A percentile compares a stretch with the other conserved stretches of the same genome.
Conservation (phyloP, 345 rosid species). For the Durio zibethinus region DNA sequence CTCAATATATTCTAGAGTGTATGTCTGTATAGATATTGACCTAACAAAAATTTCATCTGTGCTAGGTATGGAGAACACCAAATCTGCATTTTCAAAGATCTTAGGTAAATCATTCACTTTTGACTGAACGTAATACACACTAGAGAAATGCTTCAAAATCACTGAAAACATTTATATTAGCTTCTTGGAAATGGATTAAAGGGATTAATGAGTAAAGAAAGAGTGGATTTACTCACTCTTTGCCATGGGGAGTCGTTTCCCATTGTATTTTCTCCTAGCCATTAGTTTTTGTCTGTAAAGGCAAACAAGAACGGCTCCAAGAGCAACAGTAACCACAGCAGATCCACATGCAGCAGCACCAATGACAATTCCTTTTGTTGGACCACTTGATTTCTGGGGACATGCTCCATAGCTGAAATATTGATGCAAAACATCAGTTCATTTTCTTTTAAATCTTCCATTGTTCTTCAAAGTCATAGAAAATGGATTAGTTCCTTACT, state of each 20-base stretch:
- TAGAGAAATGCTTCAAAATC: not conserved
- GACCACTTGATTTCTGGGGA: slow-evolving; percentile 9
- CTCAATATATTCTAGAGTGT: slow-evolving; percentile 43
- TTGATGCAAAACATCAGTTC: slow-evolving; percentile 14
- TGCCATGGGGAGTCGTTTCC: slow-evolving; percentile 26
- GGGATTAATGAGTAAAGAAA: not conserved
- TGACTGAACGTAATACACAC: not conserved
- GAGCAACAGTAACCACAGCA: slow-evolving; percentile 27
- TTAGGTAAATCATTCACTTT: not conserved
- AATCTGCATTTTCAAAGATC: slow-evolving; percentile 36
- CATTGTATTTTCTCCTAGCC: slow-evolving; percentile 20
- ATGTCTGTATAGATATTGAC: slow-evolving; percentile 44
- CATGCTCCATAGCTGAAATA: slow-evolving; percentile 46
- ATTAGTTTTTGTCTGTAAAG: slow-evolving; percentile 27
- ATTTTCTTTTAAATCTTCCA: not conserved
- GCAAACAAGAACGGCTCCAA: slow-evolving; percentile 28
- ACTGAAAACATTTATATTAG: not conserved
- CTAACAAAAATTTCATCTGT: slow-evolving; percentile 31
- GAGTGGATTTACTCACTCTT: slow-evolving; percentile 43
- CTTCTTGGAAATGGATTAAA: not conserved
- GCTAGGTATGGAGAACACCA: slow-evolving; percentile 44
- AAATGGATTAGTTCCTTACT: slow-evolving; percentile 33
- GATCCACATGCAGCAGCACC: slow-evolving; percentile 40
- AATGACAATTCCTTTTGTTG: slow-evolving; percentile 31
- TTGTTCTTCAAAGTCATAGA: slow-evolving; percentile 1